Conservation (phyloP, 2,329 filamentous ascomycete genomes). For the Xylaria sp. region DNA sequence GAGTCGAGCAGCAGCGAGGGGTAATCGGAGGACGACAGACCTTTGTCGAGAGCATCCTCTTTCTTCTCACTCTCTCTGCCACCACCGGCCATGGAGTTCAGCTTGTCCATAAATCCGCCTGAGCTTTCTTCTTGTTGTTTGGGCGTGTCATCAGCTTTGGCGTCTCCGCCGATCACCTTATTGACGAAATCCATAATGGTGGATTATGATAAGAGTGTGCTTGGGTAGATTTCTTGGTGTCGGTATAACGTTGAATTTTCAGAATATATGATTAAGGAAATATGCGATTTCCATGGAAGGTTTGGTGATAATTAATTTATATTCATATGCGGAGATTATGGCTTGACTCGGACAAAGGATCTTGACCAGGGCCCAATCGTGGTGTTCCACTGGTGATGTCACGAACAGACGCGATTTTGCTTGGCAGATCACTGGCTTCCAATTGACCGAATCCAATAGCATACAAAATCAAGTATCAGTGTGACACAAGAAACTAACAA, state of each 20-base stretch:
- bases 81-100: conserved; percentile 77
- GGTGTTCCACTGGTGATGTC: conserved; percentile 19
- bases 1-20: neutral
- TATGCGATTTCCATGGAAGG: neutral
- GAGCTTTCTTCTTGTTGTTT: conserved; percentile 48
- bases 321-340: neutral
- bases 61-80: conserved; percentile 81
- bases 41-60: conserved; percentile 85
- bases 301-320: neutral
- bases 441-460: neutral
- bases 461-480: conserved; percentile 2
- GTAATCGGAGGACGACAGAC: conserved; percentile 53
- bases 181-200: conserved; percentile 66
- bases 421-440: neutral
- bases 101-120: conserved; percentile 72
- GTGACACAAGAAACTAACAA: neutral
- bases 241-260: neutral
- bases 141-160: conserved; percentile 46
- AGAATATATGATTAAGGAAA: neutral
- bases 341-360: neutral
- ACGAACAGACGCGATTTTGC: neutral
- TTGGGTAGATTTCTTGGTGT: neutral
- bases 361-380: neutral
- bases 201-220: neutral
- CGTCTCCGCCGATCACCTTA: conserved; percentile 55